Conservation (phyloP, 2,329 filamentous ascomycete species). For the Trichophyton verrucosum region DNA sequence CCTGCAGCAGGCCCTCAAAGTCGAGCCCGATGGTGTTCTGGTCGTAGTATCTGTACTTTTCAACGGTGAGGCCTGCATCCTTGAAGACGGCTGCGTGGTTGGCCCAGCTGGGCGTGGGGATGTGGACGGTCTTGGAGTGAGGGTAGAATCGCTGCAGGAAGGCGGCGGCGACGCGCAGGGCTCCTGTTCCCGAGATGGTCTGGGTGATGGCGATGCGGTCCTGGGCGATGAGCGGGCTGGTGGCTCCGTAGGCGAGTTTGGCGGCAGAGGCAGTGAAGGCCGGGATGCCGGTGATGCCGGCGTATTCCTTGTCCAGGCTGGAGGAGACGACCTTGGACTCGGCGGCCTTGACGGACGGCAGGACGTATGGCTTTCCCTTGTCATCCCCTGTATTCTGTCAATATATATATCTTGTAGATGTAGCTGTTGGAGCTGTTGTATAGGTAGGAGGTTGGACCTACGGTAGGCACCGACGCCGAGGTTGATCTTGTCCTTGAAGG, state of each 20-base stretch:
- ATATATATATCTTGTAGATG: not conserved
- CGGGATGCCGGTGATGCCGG: conserved; percentile 90
- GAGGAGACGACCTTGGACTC: conserved; percentile 73
- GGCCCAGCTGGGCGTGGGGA: conserved; percentile 91
- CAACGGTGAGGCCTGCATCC: conserved; percentile 79
- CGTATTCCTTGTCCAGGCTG: conserved; percentile 90
- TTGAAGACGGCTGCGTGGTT: conserved; percentile 96
- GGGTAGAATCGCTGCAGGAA: conserved; percentile 91
- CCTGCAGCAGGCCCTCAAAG: conserved; percentile 83
- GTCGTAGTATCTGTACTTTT: conserved; percentile 98
- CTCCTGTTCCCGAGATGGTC: conserved; percentile 95
- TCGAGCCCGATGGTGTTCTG: conserved; percentile 96
- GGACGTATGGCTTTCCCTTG: conserved; percentile 93
- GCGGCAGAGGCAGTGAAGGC: conserved; percentile 89
- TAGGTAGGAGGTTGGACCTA: conserved; percentile 15
- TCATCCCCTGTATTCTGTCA: conserved; percentile 51
- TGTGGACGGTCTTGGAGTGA: conserved; percentile 87
- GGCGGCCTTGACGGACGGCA: conserved; percentile 80
- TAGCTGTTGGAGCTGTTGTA: not conserved
- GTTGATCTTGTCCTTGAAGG: conserved; percentile 93
- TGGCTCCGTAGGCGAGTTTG: conserved; percentile 74
- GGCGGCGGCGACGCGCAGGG: conserved; percentile 83
- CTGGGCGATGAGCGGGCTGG: conserved; percentile 61
- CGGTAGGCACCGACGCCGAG: conserved; percentile 96
- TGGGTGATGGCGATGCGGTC: conserved; percentile 82